These are phyloP conservation scores for Calonectria pseudoturangicola DNA, from an alignment of 2,329 filamentous ascomycete genomes.

Conservation along the genomic window DNA sequence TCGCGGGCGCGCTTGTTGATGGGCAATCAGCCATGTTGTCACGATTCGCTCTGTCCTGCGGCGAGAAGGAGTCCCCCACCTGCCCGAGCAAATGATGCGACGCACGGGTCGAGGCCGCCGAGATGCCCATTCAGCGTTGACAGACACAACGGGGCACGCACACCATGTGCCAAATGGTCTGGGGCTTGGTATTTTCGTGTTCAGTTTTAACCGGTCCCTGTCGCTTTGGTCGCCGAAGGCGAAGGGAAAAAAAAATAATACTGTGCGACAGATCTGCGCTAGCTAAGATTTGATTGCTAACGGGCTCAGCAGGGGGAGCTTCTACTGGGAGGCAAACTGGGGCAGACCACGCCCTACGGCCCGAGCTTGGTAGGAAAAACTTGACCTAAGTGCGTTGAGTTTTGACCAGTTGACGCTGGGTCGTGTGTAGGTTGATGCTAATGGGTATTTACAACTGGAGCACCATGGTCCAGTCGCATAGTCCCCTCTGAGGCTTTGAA, in stretches of 20 bases:
- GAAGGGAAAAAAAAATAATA: slow-evolving; percentile 39
- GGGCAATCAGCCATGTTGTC: slow-evolving; percentile 37
- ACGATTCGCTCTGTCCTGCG: slow-evolving; percentile 43
- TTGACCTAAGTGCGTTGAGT: slow-evolving; percentile 42
- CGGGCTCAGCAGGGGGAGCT: slow-evolving; percentile 44
- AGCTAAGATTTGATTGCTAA: slow-evolving; percentile 55
- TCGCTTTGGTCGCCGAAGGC: slow-evolving; percentile 41
- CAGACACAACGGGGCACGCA: slow-evolving; percentile 48
- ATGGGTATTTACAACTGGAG: slow-evolving; percentile 25
- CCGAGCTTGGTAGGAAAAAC: slow-evolving; percentile 41
- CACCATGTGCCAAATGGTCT: slow-evolving; percentile 50
- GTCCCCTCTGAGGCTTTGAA: slow-evolving; percentile 31
- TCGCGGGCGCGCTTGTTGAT: slow-evolving; percentile 42
- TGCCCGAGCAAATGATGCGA: slow-evolving; percentile 53
- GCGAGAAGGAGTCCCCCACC: slow-evolving; percentile 45
- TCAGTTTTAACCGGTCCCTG: slow-evolving; percentile 50
- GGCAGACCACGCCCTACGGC: slow-evolving; percentile 38
- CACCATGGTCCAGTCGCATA: slow-evolving; percentile 16
- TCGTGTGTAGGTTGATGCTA: slow-evolving; percentile 37
- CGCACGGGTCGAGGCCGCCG: slow-evolving; percentile 51
- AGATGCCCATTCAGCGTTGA: slow-evolving; percentile 44
- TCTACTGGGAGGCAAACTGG: slow-evolving; percentile 41
- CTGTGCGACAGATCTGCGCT: slow-evolving; percentile 56
- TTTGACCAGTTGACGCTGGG: slow-evolving; percentile 40
- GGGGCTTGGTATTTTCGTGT: slow-evolving; percentile 50